Conservation (phyloP, 2,329 filamentous ascomycete genomes). For the Scedosporium aurantiacum region DNA sequence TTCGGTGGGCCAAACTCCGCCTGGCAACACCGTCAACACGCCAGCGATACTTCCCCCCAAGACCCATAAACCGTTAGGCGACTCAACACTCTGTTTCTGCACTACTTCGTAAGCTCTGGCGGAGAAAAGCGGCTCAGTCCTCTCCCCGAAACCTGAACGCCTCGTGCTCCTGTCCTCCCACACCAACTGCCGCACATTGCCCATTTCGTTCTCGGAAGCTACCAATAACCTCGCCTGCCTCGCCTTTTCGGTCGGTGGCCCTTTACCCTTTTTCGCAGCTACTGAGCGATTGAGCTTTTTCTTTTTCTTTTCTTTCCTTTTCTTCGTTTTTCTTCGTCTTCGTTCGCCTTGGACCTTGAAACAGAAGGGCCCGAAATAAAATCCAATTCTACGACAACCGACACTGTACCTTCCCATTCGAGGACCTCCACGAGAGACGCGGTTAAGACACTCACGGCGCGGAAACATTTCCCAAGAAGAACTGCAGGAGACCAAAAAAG, state of each 20-base stretch:
- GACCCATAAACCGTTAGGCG: neutral
- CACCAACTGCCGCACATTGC: neutral
- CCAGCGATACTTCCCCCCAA: neutral
- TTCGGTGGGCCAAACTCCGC: neutral
- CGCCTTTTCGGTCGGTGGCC: neutral
- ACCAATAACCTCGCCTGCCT: neutral
- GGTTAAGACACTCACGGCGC: neutral
- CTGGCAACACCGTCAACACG: neutral
- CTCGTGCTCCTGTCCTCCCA: neutral
- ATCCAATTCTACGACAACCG: neutral
- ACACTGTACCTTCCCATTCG: neutral
- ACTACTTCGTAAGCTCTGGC: neutral
- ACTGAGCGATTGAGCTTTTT: neutral
- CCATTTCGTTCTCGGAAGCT: neutral
- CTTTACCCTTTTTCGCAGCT: neutral
- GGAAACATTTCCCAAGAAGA: neutral
- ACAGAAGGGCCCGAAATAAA: neutral
- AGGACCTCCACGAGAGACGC: neutral
- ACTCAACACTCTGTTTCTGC: neutral
- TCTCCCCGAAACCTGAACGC: neutral
- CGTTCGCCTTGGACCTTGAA: too few species aligned
- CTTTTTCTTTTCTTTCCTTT: neutral
- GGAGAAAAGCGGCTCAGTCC: neutral
- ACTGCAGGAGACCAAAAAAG: neutral
- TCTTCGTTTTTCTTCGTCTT: neutral